phyloP scores from a whole-genome alignment of 352 stramenopile genomes.

The Phytophthora colocasiae region DNA sequence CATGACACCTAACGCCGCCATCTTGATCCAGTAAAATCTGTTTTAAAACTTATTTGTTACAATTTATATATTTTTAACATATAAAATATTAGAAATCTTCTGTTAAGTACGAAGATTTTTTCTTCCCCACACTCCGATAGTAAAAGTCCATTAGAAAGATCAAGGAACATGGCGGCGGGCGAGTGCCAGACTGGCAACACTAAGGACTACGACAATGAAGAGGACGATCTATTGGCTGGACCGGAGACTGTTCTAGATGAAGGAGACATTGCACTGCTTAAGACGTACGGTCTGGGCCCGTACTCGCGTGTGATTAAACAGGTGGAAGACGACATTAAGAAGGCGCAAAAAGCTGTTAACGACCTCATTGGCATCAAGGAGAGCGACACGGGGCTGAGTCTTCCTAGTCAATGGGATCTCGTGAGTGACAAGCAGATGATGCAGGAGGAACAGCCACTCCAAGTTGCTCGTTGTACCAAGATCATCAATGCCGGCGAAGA shows the following conservation, averaged over 20 bases:
- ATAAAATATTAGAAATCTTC: not conserved
- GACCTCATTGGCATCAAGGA: conserved; percentile 98
- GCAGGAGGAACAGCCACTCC: conserved; percentile 97
- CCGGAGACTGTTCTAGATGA: conserved; percentile 90
- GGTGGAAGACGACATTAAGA: conserved; percentile 99
- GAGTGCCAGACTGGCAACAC: conserved; percentile 97
- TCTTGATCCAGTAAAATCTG: conserved; percentile 2
- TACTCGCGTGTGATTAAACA: conserved; percentile 98
- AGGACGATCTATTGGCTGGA: conserved; percentile 85
- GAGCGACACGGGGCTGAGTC: conserved; percentile 98
- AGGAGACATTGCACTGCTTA: conserved; percentile 98
- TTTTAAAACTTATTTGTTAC: not conserved
- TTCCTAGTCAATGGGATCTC: conserved; percentile 99
- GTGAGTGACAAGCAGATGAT: conserved; percentile 99
- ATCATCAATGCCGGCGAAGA: conserved; percentile 95
- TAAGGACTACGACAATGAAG: conserved; percentile 96
- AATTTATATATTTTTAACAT: not conserved
- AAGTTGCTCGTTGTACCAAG: conserved; percentile 97
- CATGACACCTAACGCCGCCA: conserved; percentile 38
- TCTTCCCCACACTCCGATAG: not conserved
- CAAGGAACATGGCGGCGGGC: conserved; percentile 51
- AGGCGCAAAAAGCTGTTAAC: conserved; percentile 93
- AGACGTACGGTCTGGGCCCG: conserved; percentile 98
- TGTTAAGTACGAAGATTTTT: conserved; percentile 28
- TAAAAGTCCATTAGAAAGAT: not conserved